These are phyloP conservation scores for Entonaema liquescens DNA, from an alignment of 495 filamentous ascomycete genomes.

Conservation along the genomic window DNA sequence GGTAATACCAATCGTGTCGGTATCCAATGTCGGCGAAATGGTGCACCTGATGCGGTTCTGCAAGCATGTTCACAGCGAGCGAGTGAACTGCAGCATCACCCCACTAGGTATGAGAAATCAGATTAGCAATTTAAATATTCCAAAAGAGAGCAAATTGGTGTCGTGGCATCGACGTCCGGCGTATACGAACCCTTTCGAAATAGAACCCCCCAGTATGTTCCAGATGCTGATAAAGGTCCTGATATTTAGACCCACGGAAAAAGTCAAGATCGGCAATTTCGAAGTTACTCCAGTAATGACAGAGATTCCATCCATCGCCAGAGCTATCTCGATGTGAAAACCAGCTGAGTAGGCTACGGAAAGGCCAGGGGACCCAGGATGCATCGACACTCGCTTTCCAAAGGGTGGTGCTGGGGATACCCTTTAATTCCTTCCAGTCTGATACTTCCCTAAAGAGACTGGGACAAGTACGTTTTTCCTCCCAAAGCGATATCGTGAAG, in stretches of 20 bases:
- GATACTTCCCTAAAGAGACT: constrained; percentile 58
- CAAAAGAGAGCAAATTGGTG: background rate
- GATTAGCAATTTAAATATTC: background rate
- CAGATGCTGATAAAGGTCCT: constrained; percentile 57
- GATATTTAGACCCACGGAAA: constrained; percentile 58
- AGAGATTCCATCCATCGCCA: constrained; percentile 60
- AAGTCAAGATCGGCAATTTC: constrained; percentile 65
- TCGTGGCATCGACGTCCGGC: background rate
- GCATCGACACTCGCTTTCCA: constrained; percentile 53
- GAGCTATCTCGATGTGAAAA: constrained; percentile 48
- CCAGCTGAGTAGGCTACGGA: constrained; percentile 48
- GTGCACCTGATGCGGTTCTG: constrained; percentile 58
- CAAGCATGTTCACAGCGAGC: constrained; percentile 60
- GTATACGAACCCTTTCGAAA: constrained; percentile 55
- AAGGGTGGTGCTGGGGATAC: constrained; percentile 44
- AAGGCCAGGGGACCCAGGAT: constrained; percentile 53
- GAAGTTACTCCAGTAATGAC: constrained; percentile 68
- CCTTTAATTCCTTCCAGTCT: constrained; percentile 51
- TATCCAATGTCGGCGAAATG: constrained; percentile 65
- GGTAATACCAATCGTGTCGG: constrained; percentile 58
- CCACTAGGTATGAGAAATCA: constrained; percentile 51
- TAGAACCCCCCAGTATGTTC: constrained; percentile 63
- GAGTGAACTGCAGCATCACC: constrained; percentile 65
- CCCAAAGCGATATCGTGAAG: constrained; percentile 60
- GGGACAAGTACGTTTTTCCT: constrained; percentile 60